A percentile compares a stretch with the other conserved stretches of the same genome.
These are phyloP conservation scores for Lizanozyma gosingica DNA, from an alignment of 1,139 yeast genomes.

Conservation along the genomic window DNA sequence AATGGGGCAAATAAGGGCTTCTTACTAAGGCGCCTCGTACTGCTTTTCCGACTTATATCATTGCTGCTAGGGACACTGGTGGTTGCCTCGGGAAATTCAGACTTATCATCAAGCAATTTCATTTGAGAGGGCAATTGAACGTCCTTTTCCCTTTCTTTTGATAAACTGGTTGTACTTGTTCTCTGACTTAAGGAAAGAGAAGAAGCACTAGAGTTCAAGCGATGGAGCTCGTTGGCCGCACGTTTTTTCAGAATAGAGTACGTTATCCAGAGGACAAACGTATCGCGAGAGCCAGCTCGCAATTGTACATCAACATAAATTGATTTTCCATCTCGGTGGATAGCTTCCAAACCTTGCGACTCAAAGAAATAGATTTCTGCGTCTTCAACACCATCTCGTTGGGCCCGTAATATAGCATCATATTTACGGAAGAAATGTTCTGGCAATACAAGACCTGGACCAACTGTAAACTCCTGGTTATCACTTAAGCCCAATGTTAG, in stretches of 20 bases:
- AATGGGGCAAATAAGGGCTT: not conserved
- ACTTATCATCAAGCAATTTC: slow-evolving; percentile 33
- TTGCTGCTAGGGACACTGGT: not conserved
- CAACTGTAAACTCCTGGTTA: slow-evolving; percentile 27
- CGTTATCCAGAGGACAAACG: slow-evolving; percentile 78
- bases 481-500: slow-evolving; percentile 40
- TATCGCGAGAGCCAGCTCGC: slow-evolving; percentile 53
- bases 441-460: slow-evolving; percentile 62
- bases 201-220: slow-evolving; percentile 14
- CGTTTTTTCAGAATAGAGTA: slow-evolving; percentile 44
- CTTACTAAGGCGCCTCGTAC: slow-evolving; percentile 20
- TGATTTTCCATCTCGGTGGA: slow-evolving; percentile 59
- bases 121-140: slow-evolving; percentile 48
- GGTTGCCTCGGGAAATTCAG: slow-evolving; percentile 7
- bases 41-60: slow-evolving; percentile 26
- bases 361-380: slow-evolving; percentile 42
- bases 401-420: slow-evolving; percentile 20
- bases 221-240: slow-evolving; percentile 19
- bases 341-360: slow-evolving; percentile 59
- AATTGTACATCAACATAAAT: slow-evolving; percentile 72
- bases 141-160: slow-evolving; percentile 1
- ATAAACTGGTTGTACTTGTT: slow-evolving; percentile 4
- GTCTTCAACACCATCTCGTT: slow-evolving; percentile 11
- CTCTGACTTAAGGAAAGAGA: slow-evolving; percentile 12
- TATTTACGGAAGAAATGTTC: slow-evolving; percentile 79